phyloP scores from a whole-genome alignment of 768 basidiomycete genomes.

The Suillus americanus region DNA sequence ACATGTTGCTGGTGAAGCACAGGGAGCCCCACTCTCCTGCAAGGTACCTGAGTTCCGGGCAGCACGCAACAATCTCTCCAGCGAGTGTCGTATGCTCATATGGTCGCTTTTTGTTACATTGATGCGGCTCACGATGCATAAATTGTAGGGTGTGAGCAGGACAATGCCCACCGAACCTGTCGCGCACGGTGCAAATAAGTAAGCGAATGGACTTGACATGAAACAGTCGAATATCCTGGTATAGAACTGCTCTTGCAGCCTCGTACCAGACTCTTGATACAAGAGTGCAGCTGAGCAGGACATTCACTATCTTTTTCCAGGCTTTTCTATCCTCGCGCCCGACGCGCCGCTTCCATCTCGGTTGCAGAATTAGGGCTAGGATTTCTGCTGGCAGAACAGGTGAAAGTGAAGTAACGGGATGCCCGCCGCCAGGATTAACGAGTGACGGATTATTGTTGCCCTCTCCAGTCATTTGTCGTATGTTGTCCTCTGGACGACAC shows the following conservation, averaged over 20 bases:
- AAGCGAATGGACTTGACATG: neutral
- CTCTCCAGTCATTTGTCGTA: too few relatives aligned
- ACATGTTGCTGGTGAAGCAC: neutral
- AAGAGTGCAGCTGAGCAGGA: neutral
- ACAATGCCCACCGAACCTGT: neutral
- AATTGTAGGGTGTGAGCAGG: neutral
- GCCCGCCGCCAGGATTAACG: too few relatives aligned
- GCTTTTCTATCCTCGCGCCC: too few relatives aligned
- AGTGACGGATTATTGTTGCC: too few relatives aligned
- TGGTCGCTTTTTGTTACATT: too few relatives aligned
- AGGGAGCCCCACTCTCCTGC: neutral
- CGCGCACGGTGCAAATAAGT: neutral
- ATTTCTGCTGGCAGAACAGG: too few relatives aligned
- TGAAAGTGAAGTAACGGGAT: too few relatives aligned
- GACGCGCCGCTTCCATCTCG: too few relatives aligned
- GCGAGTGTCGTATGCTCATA: neutral
- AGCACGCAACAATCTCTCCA: neutral
- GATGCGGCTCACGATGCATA: neutral
- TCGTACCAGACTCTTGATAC: neutral
- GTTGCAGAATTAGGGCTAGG: too few relatives aligned
- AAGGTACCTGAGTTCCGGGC: neutral
- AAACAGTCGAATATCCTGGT: neutral
- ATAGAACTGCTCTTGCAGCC: neutral
- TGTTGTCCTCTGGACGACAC: too few relatives aligned
- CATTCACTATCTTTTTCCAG: neutral